Base-by-base conservation (phyloP, 2,329 filamentous ascomycete genomes). In the Cladosporium oxysporum region DNA sequence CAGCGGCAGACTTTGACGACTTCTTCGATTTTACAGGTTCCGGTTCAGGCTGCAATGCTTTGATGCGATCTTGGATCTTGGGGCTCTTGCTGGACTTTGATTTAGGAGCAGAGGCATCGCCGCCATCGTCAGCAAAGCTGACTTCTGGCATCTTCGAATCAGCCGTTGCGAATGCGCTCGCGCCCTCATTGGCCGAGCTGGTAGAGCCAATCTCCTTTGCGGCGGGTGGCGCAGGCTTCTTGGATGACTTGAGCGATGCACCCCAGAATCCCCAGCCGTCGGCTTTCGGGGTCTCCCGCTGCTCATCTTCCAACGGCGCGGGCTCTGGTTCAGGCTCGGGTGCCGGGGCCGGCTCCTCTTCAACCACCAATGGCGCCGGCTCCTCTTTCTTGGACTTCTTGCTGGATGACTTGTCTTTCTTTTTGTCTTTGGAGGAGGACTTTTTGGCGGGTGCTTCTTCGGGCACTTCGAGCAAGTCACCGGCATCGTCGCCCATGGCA, bases 61-160 rank as follows among this genome's bases (percentile, higher is more conserved):
- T 85, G 76, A 87, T 83, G 70, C 82, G 82, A 69, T 87, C 85
- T 18, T 83, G 80, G 50, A 87, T 72, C 44, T 79, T 58, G 79
- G 71, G 83, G 16, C 79, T 76, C 70, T 80, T 82, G 58, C 71
- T 74, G 66, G 77, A 73, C 70, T 80, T 81, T 57, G 77, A 69
- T 68, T 79, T 82, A 59, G 78, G 71, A 68, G 72, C 73, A 65
- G 75, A 79, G 79, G 76, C 74, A 72, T 81, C 76, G 66, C 80
- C 77, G 79, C 76, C 73, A 72, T 81, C 76, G 66, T 80, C 78
- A 69, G 77, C 77, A 65, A 78, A 74, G 66, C 75, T 74, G 71
- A 75, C 60, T 79, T 82, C 80, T 79, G 80, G 79, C 72, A 76
- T 74, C 69, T 82, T 82, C 77, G 71, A 63, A 53, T 69, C 62